Base-by-base conservation (phyloP, 345 rosid species). In the Camelina laxa region DNA sequence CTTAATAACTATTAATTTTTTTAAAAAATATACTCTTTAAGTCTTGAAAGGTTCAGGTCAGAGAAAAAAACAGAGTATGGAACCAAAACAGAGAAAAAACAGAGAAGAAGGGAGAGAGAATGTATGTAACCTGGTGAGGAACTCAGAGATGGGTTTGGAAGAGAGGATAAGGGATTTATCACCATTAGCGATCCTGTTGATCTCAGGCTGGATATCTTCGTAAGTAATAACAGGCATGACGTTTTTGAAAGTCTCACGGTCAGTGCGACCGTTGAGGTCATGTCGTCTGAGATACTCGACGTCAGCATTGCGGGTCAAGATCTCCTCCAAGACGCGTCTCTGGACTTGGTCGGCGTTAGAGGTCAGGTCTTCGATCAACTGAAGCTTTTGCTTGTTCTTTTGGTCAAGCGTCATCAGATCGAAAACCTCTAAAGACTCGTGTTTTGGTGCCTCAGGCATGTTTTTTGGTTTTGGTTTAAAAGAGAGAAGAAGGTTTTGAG, bases 381-480 rank as follows among this genome's bases (percentile, higher is more conserved):
- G 79, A 51, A 92, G 93, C 42, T 75, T 70, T 62, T 63, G 74
- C 82, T 76, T 81, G 87, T 89, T 95, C 73, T 85, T 86, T 72
- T 85, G 89, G 9, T 66, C 73, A 31, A 75, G 73, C 11, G 66
- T 81, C 74, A 75, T 81, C 74, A 75, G 73, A 53, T 81, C 82
- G 3, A 75, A 50, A 9, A 84, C 61, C 45, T 80, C 76, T 14
- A 65, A 67, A 42, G 65, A 13, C 7, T 59, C 65, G 44, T 22
- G 48, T 65, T 83, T 87, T 9, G 97, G 97, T 65, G 91, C 97
- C 68, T 95, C 97, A 64, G 99, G 97, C 99, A 95, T 95, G 86
- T 70, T 75, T 67, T 5, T 44, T 4, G 49, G 49, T 6, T 45
- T 45, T 74, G 30, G 73, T 7, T 24, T 54, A 14, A 21, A 14